Evolutionary conservation across 257 asterid species (phyloP).

Genomic region (Solanum neorickii): DNA sequence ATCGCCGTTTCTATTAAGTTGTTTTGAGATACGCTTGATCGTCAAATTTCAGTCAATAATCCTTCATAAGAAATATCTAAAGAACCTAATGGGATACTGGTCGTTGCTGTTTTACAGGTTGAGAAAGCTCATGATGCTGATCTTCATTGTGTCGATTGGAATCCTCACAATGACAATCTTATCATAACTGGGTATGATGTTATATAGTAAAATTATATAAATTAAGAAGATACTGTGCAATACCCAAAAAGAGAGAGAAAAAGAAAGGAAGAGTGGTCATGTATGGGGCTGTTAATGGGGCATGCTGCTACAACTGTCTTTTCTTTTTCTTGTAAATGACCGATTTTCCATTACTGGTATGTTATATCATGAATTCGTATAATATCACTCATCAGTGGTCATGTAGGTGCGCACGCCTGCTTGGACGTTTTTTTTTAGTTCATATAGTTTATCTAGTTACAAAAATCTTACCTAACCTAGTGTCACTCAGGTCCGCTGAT

Average conservation of each 20-base stretch:
- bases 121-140: constrained; percentile 93
- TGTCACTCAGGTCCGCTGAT: constrained; percentile 75
- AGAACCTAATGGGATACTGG: neutral
- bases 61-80: neutral
- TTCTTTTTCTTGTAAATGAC: neutral
- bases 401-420: neutral
- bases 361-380: neutral
- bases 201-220: neutral
- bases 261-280: neutral
- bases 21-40: neutral
- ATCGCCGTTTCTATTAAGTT: neutral
- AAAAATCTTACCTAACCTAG: neutral
- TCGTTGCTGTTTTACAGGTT: constrained; percentile 39
- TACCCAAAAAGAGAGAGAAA: neutral
- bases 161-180: constrained; percentile 73
- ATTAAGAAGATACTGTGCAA: neutral
- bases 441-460: neutral
- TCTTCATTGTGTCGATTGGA: constrained; percentile 99
- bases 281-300: neutral
- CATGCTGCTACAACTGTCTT: neutral
- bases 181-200: constrained; percentile 77
- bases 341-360: neutral
- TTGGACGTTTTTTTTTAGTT: neutral
- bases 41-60: neutral
- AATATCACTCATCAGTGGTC: neutral